Percentiles rank a stretch among this genome's conserved stretches.
Conservation (phyloP, 352 stramenopile genomes). For the Phytophthora idaei region DNA sequence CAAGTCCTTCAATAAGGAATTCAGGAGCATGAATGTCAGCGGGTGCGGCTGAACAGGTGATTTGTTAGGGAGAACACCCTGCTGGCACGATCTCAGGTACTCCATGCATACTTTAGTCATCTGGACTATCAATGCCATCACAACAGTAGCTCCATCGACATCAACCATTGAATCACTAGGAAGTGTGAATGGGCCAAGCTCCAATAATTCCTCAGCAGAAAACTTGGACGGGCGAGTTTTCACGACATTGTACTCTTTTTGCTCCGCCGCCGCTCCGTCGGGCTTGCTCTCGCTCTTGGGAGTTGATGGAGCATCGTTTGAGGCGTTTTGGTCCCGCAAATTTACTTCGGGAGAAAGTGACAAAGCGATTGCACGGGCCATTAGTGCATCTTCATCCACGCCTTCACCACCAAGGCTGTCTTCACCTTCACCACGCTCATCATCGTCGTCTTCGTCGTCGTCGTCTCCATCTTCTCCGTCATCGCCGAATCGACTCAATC, state of each 20-base stretch:
- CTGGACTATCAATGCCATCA: conserved; percentile 62
- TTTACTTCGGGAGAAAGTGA: conserved; percentile 85
- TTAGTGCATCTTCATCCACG: conserved; percentile 89
- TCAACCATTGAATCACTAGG: conserved; percentile 37
- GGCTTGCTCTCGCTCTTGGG: conserved; percentile 26
- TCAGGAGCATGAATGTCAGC: conserved; percentile 89
- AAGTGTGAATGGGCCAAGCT: conserved; percentile 70
- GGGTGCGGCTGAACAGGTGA: conserved; percentile 80
- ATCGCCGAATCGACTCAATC: conserved; percentile 73
- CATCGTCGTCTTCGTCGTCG: conserved; percentile 66
- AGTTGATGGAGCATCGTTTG: conserved; percentile 13
- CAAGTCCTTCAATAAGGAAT: conserved; percentile 77
- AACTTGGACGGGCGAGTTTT: conserved; percentile 63
- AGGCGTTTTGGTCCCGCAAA: conserved; percentile 57
- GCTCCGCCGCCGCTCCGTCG: conserved; percentile 9
- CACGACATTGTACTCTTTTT: conserved; percentile 15
- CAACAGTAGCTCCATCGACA: conserved; percentile 57
- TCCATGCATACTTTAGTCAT: conserved; percentile 74
- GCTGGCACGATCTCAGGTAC: conserved; percentile 75
- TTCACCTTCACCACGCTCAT: conserved; percentile 49
- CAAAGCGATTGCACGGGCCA: conserved; percentile 88
- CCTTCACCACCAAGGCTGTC: conserved; percentile 64
- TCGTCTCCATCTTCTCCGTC: conserved; percentile 64
- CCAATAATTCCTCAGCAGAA: conserved; percentile 72
- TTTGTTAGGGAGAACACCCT: conserved; percentile 65